A percentile compares a stretch with the other conserved stretches of the same genome.
Conservation (phyloP, 2,329 filamentous ascomycete genomes). For the Pseudogymnoascus sp. region DNA sequence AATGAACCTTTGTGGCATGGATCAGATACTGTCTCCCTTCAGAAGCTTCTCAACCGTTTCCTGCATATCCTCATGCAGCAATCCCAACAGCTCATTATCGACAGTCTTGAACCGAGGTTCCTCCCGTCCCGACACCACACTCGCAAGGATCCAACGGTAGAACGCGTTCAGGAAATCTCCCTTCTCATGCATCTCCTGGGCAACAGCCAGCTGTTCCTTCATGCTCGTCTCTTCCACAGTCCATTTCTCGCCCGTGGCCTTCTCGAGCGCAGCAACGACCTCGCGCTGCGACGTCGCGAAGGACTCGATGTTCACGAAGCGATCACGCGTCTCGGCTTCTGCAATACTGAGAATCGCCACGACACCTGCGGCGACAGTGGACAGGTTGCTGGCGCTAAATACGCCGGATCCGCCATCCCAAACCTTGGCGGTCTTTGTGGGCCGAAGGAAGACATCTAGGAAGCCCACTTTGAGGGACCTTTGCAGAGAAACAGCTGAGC, state of each 20-base stretch:
- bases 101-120: neutral
- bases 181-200: neutral
- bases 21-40: neutral
- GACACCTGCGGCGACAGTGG: conserved; percentile 27
- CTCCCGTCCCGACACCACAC: neutral
- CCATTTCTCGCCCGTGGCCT: conserved; percentile 27
- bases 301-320: conserved; percentile 27
- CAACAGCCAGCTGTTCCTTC: conserved; percentile 13
- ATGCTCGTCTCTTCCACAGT: conserved; percentile 19
- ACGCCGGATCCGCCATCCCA: conserved; percentile 26
- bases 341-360: conserved; percentile 24
- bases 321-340: conserved; percentile 29
- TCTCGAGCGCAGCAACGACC: conserved; percentile 26
- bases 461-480: neutral
- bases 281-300: conserved; percentile 29
- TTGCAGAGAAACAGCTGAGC: neutral
- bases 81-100: neutral
- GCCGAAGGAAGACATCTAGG: neutral
- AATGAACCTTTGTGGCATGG: neutral
- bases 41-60: neutral
- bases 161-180: neutral
- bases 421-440: conserved; percentile 24
- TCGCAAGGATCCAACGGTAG: neutral
- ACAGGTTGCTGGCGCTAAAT: conserved; percentile 26
- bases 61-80: neutral